phyloP scores from a whole-genome alignment of 805 yeast genomes.

The Dipodascus albidus region DNA sequence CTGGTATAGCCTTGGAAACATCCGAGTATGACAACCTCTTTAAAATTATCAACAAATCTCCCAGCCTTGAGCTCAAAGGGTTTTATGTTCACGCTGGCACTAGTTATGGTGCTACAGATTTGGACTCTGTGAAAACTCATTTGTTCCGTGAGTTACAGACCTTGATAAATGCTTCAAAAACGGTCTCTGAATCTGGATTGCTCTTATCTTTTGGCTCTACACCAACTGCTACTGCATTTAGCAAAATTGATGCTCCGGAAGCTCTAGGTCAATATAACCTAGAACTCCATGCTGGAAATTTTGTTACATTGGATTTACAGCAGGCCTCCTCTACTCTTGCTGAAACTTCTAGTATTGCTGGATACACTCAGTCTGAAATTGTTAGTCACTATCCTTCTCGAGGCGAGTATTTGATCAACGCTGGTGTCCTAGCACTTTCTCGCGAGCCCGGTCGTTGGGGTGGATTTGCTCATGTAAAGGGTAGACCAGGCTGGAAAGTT shows the following conservation, averaged over 20 bases:
- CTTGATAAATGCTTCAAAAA: constrained; percentile 40
- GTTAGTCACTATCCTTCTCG: constrained; percentile 48
- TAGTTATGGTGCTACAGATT: constrained; percentile 42
- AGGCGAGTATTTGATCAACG: constrained; percentile 54
- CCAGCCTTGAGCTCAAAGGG: constrained; percentile 42
- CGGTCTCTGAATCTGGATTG: constrained; percentile 29
- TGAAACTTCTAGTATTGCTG: constrained; percentile 34
- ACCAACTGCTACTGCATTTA: constrained; percentile 60
- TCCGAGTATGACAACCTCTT: constrained; percentile 30
- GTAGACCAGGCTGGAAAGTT: constrained; percentile 39
- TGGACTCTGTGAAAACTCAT: constrained; percentile 35
- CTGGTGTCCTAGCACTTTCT: constrained; percentile 62
- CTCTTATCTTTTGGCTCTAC: constrained; percentile 71
- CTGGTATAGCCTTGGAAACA: constrained; percentile 37
- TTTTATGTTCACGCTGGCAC: constrained; percentile 77
- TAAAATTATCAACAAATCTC: constrained; percentile 13
- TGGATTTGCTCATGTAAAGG: constrained; percentile 27
- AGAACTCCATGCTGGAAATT: constrained; percentile 78
- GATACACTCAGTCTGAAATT: constrained; percentile 46
- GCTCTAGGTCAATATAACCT: constrained; percentile 19
- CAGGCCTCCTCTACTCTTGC: constrained; percentile 63
- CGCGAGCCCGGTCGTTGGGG: constrained; percentile 63
- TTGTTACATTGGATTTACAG: constrained; percentile 61
- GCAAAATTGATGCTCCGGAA: constrained; percentile 8
- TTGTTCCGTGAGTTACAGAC: constrained; percentile 47